Percentiles rank a stretch among this genome's conserved stretches.
Conservation (phyloP, 768 basidiomycete species). For the Phlebiopsis flavidoalba region DNA sequence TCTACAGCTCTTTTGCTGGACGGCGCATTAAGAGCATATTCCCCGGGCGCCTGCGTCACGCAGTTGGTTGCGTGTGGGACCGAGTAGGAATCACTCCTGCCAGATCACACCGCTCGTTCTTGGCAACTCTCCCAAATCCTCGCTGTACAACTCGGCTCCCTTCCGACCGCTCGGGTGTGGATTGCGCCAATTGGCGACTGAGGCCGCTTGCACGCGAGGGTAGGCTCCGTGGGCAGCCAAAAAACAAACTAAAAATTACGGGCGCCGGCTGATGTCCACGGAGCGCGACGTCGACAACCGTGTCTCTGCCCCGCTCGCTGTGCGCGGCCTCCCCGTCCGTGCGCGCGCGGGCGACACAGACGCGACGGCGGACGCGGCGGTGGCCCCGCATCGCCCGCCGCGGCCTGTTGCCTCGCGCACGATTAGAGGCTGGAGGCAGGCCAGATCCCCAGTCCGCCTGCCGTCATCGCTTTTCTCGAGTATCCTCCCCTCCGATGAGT, state of each 20-base stretch:
- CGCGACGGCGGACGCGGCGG: not conserved
- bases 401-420: not conserved
- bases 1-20: not conserved
- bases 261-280: not conserved
- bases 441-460: not conserved
- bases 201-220: no score
- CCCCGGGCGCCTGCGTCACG: not conserved
- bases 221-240: no score
- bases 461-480: not conserved
- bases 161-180: no score
- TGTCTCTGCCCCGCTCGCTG: not conserved
- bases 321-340: not conserved
- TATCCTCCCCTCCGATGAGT: slow-evolving; percentile 8
- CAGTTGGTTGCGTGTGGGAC: not conserved
- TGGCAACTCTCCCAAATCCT: slow-evolving; percentile 3
- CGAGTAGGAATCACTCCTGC: not conserved
- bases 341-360: not conserved
- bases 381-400: not conserved
- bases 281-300: not conserved
- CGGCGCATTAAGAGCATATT: not conserved
- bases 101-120: not conserved
- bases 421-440: not conserved
- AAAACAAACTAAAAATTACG: no score
- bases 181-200: not conserved
- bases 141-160: slow-evolving; percentile 10